Conservation (phyloP, 352 stramenopile genomes). For the Sclerospora graminicola region DNA sequence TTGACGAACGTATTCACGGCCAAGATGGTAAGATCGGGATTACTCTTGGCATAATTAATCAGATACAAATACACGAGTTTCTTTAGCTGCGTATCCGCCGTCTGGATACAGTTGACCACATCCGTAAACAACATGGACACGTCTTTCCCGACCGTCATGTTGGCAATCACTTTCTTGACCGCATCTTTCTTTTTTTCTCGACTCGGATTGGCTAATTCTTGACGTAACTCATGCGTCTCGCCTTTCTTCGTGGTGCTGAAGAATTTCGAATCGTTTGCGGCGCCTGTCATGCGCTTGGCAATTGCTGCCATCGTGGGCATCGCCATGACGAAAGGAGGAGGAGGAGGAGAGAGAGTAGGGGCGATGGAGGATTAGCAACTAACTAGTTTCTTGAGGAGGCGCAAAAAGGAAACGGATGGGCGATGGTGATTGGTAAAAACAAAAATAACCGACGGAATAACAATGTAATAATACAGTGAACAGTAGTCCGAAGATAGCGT, state of each 20-base stretch:
- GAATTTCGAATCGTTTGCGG: conserved; percentile 95
- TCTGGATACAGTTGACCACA: conserved; percentile 99
- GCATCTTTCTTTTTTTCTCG: conserved; percentile 97
- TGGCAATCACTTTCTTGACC: conserved; percentile 99
- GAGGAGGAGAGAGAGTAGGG: too few relatives aligned
- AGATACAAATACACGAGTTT: conserved; percentile 99
- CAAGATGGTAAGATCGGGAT: conserved; percentile 98
- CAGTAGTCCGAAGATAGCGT: too few relatives aligned
- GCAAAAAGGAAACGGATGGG: too few relatives aligned
- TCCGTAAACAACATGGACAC: conserved; percentile 99
- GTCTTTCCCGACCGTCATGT: conserved; percentile 99
- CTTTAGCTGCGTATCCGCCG: conserved; percentile 97
- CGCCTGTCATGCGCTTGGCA: conserved; percentile 81
- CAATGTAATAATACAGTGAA: too few relatives aligned
- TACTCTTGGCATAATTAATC: conserved; percentile 99
- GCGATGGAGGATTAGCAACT: too few relatives aligned
- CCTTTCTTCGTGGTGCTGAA: conserved; percentile 99
- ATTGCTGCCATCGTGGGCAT: conserved; percentile 84
- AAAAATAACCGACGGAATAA: too few relatives aligned
- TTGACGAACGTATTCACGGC: conserved; percentile 99
- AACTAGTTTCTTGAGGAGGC: too few relatives aligned
- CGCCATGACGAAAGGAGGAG: conserved; percentile 34
- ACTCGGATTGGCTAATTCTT: conserved; percentile 95
- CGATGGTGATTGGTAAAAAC: too few relatives aligned
- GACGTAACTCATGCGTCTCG: conserved; percentile 96